A percentile compares a stretch with the other conserved stretches of the same genome.
phyloP scores from a whole-genome alignment of 257 asterid species.

The Scutellaria barbata region DNA sequence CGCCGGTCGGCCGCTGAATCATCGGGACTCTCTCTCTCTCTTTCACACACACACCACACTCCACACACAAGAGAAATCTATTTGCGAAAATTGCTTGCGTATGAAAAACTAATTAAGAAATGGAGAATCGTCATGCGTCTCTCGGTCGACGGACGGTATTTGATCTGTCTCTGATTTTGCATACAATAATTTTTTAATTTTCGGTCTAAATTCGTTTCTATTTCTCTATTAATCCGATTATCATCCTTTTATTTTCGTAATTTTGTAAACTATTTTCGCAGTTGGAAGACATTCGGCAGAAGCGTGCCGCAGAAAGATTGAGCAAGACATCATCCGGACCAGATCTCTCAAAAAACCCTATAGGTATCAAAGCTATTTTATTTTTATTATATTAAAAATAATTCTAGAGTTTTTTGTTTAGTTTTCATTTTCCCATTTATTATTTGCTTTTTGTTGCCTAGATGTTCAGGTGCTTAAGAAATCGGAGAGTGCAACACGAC shows the following conservation, averaged over 20 bases:
- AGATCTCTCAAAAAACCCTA: slow-evolving; percentile 66
- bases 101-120: slow-evolving; percentile 25
- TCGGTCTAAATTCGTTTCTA: not conserved
- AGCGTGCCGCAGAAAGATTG: slow-evolving; percentile 89
- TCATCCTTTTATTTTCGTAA: not conserved
- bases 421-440: not conserved
- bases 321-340: slow-evolving; percentile 78
- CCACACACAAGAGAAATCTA: not conserved
- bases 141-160: slow-evolving; percentile 91
- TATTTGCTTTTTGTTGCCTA: slow-evolving; percentile 27
- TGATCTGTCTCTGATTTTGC: slow-evolving; percentile 29
- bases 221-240: not conserved
- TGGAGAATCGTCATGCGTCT: slow-evolving; percentile 90
- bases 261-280: slow-evolving; percentile 33
- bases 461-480: slow-evolving; percentile 68
- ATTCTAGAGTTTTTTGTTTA: not conserved
- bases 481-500: slow-evolving; percentile 78
- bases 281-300: slow-evolving; percentile 97
- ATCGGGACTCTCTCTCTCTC: not conserved
- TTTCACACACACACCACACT: not conserved
- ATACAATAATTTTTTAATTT: not conserved
- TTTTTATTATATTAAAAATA: too few relatives aligned
- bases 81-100: slow-evolving; percentile 9
- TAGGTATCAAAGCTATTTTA: slow-evolving; percentile 44
- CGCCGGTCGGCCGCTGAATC: slow-evolving; percentile 23